phyloP scores from a whole-genome alignment of 2,329 filamentous ascomycete genomes.

The Hypocreales sp. region DNA sequence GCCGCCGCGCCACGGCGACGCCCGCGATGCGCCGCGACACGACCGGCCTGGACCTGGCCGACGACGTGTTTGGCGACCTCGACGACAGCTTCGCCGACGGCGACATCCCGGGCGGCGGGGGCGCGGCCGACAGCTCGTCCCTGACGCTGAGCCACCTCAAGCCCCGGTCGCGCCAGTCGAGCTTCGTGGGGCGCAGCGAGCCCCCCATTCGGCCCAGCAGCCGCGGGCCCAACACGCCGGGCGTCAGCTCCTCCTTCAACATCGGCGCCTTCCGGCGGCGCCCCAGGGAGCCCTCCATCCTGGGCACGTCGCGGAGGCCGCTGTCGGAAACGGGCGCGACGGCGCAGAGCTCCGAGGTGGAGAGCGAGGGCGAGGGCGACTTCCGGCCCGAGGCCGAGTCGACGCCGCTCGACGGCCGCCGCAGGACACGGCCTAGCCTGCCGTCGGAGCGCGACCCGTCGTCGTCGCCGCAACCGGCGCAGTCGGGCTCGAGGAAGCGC shows the following conservation, averaged over 20 bases:
- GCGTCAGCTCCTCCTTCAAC: conserved; percentile 34
- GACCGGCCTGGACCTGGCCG: conserved; percentile 31
- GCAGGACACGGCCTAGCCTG: conserved; percentile 19
- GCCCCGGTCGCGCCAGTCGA: conserved; percentile 30
- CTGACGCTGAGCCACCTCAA: conserved; percentile 31
- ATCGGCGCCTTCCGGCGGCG: conserved; percentile 42
- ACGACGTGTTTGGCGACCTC: conserved; percentile 30
- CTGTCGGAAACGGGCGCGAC: conserved; percentile 16
- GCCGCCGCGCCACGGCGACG: conserved; percentile 19
- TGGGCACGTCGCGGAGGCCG: conserved; percentile 33
- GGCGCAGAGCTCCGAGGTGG: conserved; percentile 16
- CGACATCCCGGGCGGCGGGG: conserved; percentile 15
- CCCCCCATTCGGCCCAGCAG: conserved; percentile 37
- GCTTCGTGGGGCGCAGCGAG: conserved; percentile 33
- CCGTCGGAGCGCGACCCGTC: conserved; percentile 9
- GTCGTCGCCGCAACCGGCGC: conserved; percentile 9
- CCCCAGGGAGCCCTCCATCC: conserved; percentile 44
- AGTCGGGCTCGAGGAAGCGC: conserved; percentile 32
- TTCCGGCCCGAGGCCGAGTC: conserved; percentile 53
- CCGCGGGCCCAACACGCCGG: conserved; percentile 29
- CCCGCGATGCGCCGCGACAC: conserved; percentile 22
- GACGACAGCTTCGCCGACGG: conserved; percentile 27
- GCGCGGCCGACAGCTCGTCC: conserved; percentile 28
- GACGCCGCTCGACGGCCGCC: conserved; percentile 39
- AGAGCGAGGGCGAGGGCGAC: conserved; percentile 26